These are phyloP conservation scores for Boletus insuetus DNA, from an alignment of 768 basidiomycete genomes.

Conservation along the genomic window DNA sequence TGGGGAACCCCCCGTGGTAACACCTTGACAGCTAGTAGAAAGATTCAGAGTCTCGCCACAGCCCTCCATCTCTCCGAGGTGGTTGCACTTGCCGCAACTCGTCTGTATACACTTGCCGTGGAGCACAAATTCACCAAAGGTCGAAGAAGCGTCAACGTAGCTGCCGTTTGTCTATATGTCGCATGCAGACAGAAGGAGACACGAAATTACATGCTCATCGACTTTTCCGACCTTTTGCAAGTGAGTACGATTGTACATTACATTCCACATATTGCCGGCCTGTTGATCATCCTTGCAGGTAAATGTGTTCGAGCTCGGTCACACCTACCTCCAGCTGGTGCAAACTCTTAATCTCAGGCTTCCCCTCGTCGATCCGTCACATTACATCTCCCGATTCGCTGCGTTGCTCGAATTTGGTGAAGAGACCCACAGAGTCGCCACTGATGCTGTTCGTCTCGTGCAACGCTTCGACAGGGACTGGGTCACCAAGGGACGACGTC, in stretches of 20 bases:
- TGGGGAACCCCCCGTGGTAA: not conserved
- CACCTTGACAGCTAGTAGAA: conserved; percentile 60
- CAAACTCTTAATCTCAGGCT: conserved; percentile 81
- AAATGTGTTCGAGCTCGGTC: conserved; percentile 96
- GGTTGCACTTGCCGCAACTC: conserved; percentile 75
- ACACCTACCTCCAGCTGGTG: conserved; percentile 92
- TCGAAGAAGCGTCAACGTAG: conserved; percentile 86
- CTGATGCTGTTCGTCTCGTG: conserved; percentile 91
- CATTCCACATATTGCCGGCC: not conserved
- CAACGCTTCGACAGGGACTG: conserved; percentile 94
- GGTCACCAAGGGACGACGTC: conserved; percentile 94
- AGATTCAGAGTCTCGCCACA: conserved; percentile 79
- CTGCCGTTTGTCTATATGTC: conserved; percentile 93
- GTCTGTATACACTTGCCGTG: conserved; percentile 91
- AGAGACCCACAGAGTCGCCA: conserved; percentile 86
- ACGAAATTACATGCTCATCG: conserved; percentile 94
- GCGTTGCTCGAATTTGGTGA: conserved; percentile 95
- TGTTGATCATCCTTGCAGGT: conserved; percentile 49
- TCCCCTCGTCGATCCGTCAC: conserved; percentile 91
- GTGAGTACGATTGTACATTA: conserved; percentile 36
- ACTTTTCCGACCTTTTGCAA: conserved; percentile 95
- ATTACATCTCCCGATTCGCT: conserved; percentile 95
- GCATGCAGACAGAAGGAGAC: conserved; percentile 91
- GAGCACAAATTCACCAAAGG: conserved; percentile 95
- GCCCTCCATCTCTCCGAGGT: conserved; percentile 76